A percentile compares a stretch with the other conserved stretches of the same genome.
These are phyloP conservation scores for Candida chilensis DNA, from an alignment of 805 yeast species.

Conservation along the genomic window DNA sequence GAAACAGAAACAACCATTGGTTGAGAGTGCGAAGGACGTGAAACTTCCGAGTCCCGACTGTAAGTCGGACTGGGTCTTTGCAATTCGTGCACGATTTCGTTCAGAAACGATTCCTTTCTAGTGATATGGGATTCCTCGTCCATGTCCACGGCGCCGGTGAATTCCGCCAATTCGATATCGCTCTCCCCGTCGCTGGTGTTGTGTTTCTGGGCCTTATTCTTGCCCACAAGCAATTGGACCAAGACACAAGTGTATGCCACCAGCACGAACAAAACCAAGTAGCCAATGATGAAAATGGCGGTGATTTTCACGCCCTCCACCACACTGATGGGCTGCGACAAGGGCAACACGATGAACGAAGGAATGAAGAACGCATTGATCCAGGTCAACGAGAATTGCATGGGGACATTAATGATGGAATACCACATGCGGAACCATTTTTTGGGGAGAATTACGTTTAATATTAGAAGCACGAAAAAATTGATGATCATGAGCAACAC, in stretches of 20 bases:
- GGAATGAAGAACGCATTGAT: conserved; percentile 75
- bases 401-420: conserved; percentile 41
- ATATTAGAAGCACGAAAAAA: conserved; percentile 32
- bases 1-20: no score
- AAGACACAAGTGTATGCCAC: conserved; percentile 38
- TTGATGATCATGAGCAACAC: conserved; percentile 62
- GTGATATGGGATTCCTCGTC: no score
- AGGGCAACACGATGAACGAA: conserved; percentile 63
- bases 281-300: conserved; percentile 64
- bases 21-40: no score
- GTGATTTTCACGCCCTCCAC: conserved; percentile 67
- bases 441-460: conserved; percentile 11
- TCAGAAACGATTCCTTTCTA: no score
- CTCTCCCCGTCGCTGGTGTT: conserved; percentile 1
- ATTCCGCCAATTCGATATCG: conserved; percentile 4
- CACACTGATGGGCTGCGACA: conserved; percentile 55
- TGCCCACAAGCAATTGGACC: conserved; percentile 20
- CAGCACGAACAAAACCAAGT: conserved; percentile 38
- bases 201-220: conserved; percentile 1
- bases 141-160: no score
- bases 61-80: no score
- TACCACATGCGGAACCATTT: conserved; percentile 3
- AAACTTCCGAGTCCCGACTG: no score
- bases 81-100: no score
- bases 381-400: conserved; percentile 66